phyloP scores from a whole-genome alignment of 768 basidiomycete genomes.

The Mycena alexandri region DNA sequence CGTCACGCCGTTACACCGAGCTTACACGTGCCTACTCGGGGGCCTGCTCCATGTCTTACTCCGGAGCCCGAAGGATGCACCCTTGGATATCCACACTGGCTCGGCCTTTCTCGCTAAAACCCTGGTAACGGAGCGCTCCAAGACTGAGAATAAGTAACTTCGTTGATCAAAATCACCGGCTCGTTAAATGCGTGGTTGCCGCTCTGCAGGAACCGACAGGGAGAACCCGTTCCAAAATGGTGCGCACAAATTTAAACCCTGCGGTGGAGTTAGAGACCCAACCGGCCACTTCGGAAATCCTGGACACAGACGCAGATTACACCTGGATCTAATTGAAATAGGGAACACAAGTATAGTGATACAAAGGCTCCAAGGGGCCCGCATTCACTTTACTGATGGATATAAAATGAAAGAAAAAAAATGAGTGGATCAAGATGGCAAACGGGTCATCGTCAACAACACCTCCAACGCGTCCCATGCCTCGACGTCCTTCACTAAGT shows the following conservation, averaged over 20 bases:
- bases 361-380: too few species aligned
- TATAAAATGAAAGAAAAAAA: too few species aligned
- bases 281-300: not conserved
- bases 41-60: not conserved
- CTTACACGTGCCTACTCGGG: too few species aligned
- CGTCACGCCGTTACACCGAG: too few species aligned
- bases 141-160: not conserved
- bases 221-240: not conserved
- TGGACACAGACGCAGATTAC: slow-evolving; percentile 1
- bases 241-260: not conserved
- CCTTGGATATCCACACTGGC: not conserved
- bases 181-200: slow-evolving; percentile 7
- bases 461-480: slow-evolving; percentile 13
- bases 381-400: too few species aligned
- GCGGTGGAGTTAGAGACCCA: not conserved
- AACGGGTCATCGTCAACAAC: slow-evolving; percentile 1
- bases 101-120: not conserved
- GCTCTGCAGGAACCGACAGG: slow-evolving; percentile 4
- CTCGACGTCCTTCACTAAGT: not conserved
- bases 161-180: not conserved
- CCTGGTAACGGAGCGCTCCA: not conserved
- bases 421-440: too few species aligned
- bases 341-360: not conserved
- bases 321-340: slow-evolving; percentile 4
- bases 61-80: not conserved